phyloP scores from a whole-genome alignment of 345 rosid genomes.

The Zanthoxylum bungeanum region DNA sequence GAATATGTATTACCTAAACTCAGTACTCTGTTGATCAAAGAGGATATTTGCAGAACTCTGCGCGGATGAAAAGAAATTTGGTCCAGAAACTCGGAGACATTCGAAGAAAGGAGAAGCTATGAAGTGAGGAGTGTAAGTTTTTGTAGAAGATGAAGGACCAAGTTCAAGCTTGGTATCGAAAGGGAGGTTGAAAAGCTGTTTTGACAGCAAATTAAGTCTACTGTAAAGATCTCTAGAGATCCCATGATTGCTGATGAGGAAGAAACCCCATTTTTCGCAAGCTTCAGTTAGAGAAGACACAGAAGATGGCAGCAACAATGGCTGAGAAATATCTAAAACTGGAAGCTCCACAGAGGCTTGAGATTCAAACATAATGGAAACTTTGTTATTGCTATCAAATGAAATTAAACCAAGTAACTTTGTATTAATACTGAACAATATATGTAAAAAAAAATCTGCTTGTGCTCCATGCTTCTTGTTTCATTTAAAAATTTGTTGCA shows the following conservation, averaged over 20 bases:
- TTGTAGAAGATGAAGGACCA: constrained; percentile 33
- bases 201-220: constrained; percentile 22
- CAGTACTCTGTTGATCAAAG: constrained; percentile 9
- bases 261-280: constrained; percentile 43
- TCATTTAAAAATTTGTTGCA: neutral
- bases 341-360: constrained; percentile 30
- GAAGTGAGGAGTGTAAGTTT: constrained; percentile 36
- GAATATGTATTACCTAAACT: constrained; percentile 29
- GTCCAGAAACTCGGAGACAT: constrained; percentile 34
- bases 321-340: constrained; percentile 32
- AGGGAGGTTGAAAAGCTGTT: constrained; percentile 29
- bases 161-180: constrained; percentile 24
- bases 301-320: constrained; percentile 16
- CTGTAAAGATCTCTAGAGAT: constrained; percentile 28
- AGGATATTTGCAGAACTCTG: constrained; percentile 25
- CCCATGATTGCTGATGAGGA: constrained; percentile 39
- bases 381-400: neutral
- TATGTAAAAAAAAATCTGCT: neutral
- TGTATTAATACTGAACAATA: neutral
- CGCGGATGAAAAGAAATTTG: constrained; percentile 35
- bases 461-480: neutral
- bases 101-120: constrained; percentile 49
- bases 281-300: constrained; percentile 25
- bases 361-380: constrained; percentile 16
- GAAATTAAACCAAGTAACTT: neutral